Evolutionary conservation across 192 early-diverging fungal species (phyloP), one percentile per base, ranked within the genome.

Genomic region (Coemansia sp.): DNA sequence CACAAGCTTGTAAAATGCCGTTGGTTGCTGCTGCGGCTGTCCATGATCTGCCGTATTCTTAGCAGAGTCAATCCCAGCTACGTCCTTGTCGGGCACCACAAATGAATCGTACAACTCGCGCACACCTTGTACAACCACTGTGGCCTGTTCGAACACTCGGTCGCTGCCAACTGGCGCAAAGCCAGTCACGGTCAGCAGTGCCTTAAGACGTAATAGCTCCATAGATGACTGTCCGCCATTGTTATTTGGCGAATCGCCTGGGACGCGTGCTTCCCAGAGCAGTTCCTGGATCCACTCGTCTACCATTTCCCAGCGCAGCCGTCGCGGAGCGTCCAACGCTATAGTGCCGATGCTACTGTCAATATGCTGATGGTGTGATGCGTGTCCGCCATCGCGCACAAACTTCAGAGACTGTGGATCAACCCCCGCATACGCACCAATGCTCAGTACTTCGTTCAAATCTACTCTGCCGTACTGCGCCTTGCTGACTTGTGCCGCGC

Each of bases 261-360:
- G 85, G 23, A 88, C 75, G 4, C 69, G 71, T 14, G 84, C 79
- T 10, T 88, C 87, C 87, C 87, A 88, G 12, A 88, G 69, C 38
- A 95, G 66, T 49, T 73, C 66, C 64, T 91, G 93, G 5, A 95
- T 71, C 93, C 93, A 95, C 51, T 78, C 70, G 48, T 95, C 88
- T 16, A 93, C 68, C n/a, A 60, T 50, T 26, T 72, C n/a, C 52
- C 84, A 82, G 22, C 67, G 57, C 49, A 92, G 61, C 3, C 65
- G 60, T 5, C 66, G 65, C 0, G 85, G 83, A 2, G 85, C 62
- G 0, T 69, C 80, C 62, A 88, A 69, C 26, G 84, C 82, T 24
- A 90, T 78, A 18, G 89, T 91, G 50, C 74, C 67, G 24, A 90
- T 83, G 16, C 61, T 54, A 47, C 64, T 62, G 59, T 79, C 73